Evolutionary conservation across 2,329 filamentous ascomycete genomes (phyloP), one percentile per base, ranked within the genome.

Genomic region (Talaromyces sp.): DNA sequence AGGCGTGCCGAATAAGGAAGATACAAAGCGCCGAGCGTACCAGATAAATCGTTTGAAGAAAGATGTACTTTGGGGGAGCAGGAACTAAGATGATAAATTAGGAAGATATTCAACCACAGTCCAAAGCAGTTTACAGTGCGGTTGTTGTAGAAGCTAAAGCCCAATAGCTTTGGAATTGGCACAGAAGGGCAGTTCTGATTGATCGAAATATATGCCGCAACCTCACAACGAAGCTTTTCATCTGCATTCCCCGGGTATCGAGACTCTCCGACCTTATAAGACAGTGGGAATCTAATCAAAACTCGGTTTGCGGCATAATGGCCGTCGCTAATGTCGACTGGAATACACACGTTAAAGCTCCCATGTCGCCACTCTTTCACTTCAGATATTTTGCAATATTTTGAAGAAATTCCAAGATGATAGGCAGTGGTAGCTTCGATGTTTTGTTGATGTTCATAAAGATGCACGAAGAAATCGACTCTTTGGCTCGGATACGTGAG

Each of bases 151-250:
- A 77, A 69, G 2, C 68, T 74, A 68, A 78, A 74, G 2, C 72
- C 73, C 59, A 68, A 70, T 36, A 78, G 64, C 2, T 65, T 63
- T 57, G 75, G 75, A 30, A 75, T 73, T 12, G 72, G 73, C 30
- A 81, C 66, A 44, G 66, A 58, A 8, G 74, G 73, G 61, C 73
- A 79, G 54, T 78, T 65, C 16, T 75, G 66, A 42, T 74, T 65
- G 4, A 79, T 67, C 75, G 74, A 79, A 27, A 73, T 68, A 64
- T 75, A 80, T 2, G 75, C 75, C 2, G 71, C 77, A 12, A 71
- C 75, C 67, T 80, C 77, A 61, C 68, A 81, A 18, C 68, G 68
- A 34, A 72, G 57, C 56, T 81, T 81, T 68, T 81, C 78, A 36
- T 81, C 74, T 14, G 73, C 70, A 50, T 73, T 79, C 12, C 77